These are phyloP conservation scores for Rhytidhysteron rufulum DNA, from an alignment of 2,329 filamentous ascomycete genomes.

Conservation along the genomic window DNA sequence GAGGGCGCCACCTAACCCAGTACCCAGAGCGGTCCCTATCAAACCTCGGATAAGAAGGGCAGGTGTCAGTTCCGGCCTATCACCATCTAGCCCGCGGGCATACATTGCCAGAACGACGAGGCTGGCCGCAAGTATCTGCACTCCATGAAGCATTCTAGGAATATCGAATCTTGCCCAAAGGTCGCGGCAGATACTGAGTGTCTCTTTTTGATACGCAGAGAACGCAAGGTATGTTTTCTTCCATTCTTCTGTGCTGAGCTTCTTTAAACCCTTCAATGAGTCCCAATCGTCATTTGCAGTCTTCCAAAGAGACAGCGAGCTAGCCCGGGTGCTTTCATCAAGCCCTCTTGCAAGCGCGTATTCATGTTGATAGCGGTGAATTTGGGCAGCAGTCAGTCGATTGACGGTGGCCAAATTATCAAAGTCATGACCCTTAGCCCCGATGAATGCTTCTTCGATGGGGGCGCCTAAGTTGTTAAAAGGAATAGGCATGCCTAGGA, in stretches of 20 bases:
- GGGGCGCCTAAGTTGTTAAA: conserved; percentile 93
- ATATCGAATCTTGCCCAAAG: conserved; percentile 94
- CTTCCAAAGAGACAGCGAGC: conserved; percentile 57
- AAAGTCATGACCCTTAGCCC: conserved; percentile 65
- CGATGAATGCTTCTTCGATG: conserved; percentile 89
- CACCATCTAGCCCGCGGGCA: conserved; percentile 54
- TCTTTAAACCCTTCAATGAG: conserved; percentile 39
- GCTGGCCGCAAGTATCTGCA: conserved; percentile 65
- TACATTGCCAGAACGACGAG: conserved; percentile 71
- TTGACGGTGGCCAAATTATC: conserved; percentile 73
- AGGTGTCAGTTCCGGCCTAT: conserved; percentile 52
- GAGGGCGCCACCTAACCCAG: conserved; percentile 37
- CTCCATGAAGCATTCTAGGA: conserved; percentile 76
- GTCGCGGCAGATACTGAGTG: conserved; percentile 71
- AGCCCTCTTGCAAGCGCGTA: conserved; percentile 73
- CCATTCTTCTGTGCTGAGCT: conserved; percentile 34
- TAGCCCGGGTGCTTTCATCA: conserved; percentile 55
- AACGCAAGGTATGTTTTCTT: conserved; percentile 55
- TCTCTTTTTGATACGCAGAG: conserved; percentile 71
- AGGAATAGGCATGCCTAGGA: conserved; percentile 87
- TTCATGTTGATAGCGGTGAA: conserved; percentile 80
- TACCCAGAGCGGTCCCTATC: conserved; percentile 47
- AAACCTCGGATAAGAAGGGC: conserved; percentile 50
- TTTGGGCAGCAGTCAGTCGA: conserved; percentile 75
- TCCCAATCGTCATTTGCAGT: conserved; percentile 55